phyloP scores from a whole-genome alignment of 768 basidiomycete genomes.

The Neoboletus subvelutipes region DNA sequence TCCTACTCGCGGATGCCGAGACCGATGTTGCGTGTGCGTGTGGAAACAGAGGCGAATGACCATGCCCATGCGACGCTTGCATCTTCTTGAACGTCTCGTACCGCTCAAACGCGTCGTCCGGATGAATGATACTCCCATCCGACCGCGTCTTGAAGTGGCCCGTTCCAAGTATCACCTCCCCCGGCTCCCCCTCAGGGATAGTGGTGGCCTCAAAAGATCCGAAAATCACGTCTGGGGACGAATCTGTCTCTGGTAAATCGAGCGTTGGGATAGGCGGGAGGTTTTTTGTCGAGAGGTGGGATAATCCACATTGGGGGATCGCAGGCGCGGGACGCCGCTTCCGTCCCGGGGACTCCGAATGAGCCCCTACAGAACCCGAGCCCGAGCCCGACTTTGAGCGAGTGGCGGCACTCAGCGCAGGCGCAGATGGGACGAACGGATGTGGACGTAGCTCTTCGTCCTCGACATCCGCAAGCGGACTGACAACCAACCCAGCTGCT shows the following conservation, averaged over 20 bases:
- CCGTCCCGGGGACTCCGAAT: slow-evolving; percentile 36
- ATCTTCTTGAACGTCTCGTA: slow-evolving; percentile 80
- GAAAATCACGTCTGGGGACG: neutral
- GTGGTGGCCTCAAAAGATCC: neutral
- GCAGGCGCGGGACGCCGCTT: slow-evolving; percentile 29
- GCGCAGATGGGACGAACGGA: slow-evolving; percentile 18
- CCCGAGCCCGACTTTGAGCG: slow-evolving; percentile 11
- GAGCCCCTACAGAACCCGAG: slow-evolving; percentile 36
- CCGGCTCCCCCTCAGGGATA: neutral
- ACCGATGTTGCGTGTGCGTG: neutral
- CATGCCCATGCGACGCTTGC: slow-evolving; percentile 30
- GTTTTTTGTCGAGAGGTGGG: slow-evolving; percentile 39
- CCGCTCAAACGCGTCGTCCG: slow-evolving; percentile 87
- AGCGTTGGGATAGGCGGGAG: slow-evolving; percentile 53
- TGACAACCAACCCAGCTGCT: slow-evolving; percentile 82
- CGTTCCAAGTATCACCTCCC: neutral
- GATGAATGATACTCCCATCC: slow-evolving; percentile 25
- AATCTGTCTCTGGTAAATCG: slow-evolving; percentile 23
- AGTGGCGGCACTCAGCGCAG: neutral
- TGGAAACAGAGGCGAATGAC: slow-evolving; percentile 5
- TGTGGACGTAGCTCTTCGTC: neutral
- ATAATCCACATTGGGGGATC: slow-evolving; percentile 18
- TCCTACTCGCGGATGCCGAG: slow-evolving; percentile 37
- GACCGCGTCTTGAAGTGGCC: slow-evolving; percentile 11
- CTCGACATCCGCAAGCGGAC: slow-evolving; percentile 27